These are phyloP conservation scores for Litsea cubeba DNA, from an alignment of 164 flowering plant genomes.

Conservation along the genomic window DNA sequence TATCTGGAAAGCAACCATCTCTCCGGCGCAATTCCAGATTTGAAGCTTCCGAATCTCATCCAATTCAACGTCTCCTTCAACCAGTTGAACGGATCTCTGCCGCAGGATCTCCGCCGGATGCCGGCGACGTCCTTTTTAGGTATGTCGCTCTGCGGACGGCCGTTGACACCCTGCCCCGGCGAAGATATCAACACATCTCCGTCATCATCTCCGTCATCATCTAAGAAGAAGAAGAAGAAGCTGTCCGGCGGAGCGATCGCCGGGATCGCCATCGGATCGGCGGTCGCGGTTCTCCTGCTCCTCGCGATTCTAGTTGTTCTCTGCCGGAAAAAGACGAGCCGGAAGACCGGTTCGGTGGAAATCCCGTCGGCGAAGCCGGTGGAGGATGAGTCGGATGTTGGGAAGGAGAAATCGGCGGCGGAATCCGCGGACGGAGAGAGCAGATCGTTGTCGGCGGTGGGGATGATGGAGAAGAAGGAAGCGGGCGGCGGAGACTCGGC, in stretches of 20 bases:
- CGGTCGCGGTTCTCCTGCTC: slow-evolving; percentile 38
- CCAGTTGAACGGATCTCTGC: slow-evolving; percentile 60
- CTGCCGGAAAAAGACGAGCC: slow-evolving; percentile 38
- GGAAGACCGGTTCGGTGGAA: slow-evolving; percentile 24
- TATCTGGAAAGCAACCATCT: slow-evolving; percentile 46
- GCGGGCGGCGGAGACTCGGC: slow-evolving; percentile 10
- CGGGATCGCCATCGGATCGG: slow-evolving; percentile 63
- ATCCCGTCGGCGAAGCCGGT: slow-evolving; percentile 19
- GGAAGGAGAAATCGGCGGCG: slow-evolving; percentile 18
- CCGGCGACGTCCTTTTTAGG: slow-evolving; percentile 39
- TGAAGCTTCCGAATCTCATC: slow-evolving; percentile 31
- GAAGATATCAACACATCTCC: not conserved
- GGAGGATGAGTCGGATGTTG: slow-evolving; percentile 14
- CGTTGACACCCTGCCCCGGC: slow-evolving; percentile 39
- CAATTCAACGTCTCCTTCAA: slow-evolving; percentile 77
- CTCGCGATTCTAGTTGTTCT: slow-evolving; percentile 35
- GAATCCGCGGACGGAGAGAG: slow-evolving; percentile 17
- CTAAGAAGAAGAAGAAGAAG: slow-evolving; percentile 18
- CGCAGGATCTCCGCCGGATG: slow-evolving; percentile 25
- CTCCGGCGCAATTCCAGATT: slow-evolving; percentile 52
- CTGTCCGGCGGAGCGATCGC: slow-evolving; percentile 82
- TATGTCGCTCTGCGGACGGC: slow-evolving; percentile 69
- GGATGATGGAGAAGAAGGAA: slow-evolving; percentile 13
- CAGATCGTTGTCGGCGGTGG: slow-evolving; percentile 11
- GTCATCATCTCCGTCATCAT: not conserved